Percentiles rank a stretch among this genome's conserved stretches.
Evolutionary conservation across 345 rosid genomes (phyloP).

Genomic region (Populus nigra): DNA sequence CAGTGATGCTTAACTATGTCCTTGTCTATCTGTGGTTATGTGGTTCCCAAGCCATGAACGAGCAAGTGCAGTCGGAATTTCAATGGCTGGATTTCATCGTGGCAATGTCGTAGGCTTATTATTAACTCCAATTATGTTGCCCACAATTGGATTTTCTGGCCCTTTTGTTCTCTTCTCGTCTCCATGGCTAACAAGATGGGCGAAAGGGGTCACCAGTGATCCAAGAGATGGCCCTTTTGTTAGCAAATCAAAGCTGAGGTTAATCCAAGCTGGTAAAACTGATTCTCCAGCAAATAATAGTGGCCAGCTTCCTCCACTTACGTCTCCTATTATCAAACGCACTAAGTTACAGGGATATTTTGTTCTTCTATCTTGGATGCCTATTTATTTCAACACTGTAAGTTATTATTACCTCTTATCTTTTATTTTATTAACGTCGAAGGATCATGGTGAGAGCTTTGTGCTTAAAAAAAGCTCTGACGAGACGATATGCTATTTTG

Average conservation of each 20-base stretch:
- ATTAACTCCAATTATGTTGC: constrained; percentile 73
- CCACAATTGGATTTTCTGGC: constrained; percentile 65
- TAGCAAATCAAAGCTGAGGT: constrained; percentile 55
- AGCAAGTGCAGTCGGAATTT: constrained; percentile 85
- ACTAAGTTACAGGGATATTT: constrained; percentile 73
- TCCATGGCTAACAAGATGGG: constrained; percentile 71
- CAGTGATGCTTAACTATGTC: not conserved
- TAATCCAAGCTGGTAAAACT: constrained; percentile 70
- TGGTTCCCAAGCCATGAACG: constrained; percentile 87
- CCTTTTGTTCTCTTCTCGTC: constrained; percentile 78
- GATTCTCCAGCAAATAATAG: constrained; percentile 26
- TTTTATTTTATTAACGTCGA: not conserved
- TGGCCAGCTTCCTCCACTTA: constrained; percentile 44
- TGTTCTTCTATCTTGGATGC: constrained; percentile 98
- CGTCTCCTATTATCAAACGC: constrained; percentile 45
- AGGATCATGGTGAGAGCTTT: not conserved
- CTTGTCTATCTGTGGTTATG: constrained; percentile 25
- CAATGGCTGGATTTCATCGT: constrained; percentile 96
- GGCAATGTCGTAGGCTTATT: constrained; percentile 84
- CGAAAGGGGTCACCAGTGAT: constrained; percentile 52
- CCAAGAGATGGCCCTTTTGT: constrained; percentile 64
- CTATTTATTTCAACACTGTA: constrained; percentile 88
- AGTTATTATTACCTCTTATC: constrained; percentile 2
- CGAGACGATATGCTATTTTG: not conserved
- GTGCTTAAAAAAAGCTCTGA: not conserved